Conservation (phyloP, 345 rosid species). For the Durio zibethinus region DNA sequence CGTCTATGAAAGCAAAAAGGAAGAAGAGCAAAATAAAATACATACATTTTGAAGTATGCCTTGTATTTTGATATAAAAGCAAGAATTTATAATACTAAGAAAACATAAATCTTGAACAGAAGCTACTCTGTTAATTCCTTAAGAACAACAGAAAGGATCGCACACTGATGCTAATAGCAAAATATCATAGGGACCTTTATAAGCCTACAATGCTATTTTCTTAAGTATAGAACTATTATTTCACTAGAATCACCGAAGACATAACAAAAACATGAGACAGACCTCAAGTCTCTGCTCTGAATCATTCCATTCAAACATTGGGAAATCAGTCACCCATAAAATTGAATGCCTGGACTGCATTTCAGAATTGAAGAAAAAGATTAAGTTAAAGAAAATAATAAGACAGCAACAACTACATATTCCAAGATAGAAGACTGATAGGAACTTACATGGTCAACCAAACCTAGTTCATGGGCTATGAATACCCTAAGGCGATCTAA, state of each 20-base stretch:
- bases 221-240: background rate
- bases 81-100: no score
- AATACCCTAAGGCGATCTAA: slow-evolving; percentile 72
- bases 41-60: background rate
- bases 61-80: background rate
- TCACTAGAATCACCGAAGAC: background rate
- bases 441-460: slow-evolving; percentile 70
- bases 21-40: background rate
- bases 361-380: slow-evolving; percentile 14
- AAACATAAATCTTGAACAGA: no score
- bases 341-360: slow-evolving; percentile 77
- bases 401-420: slow-evolving; percentile 4
- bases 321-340: slow-evolving; percentile 96
- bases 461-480: slow-evolving; percentile 66
- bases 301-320: slow-evolving; percentile 96
- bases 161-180: background rate
- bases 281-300: slow-evolving; percentile 92
- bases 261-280: slow-evolving; percentile 20
- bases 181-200: background rate
- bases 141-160: no score
- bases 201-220: background rate
- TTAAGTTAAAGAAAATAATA: slow-evolving; percentile 4
- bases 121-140: no score
- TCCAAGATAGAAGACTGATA: slow-evolving; percentile 4
- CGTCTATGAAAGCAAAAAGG: background rate